Base-by-base conservation (phyloP, 805 yeast genomes). In the Wickerhamomyces subpelliculosus region DNA sequence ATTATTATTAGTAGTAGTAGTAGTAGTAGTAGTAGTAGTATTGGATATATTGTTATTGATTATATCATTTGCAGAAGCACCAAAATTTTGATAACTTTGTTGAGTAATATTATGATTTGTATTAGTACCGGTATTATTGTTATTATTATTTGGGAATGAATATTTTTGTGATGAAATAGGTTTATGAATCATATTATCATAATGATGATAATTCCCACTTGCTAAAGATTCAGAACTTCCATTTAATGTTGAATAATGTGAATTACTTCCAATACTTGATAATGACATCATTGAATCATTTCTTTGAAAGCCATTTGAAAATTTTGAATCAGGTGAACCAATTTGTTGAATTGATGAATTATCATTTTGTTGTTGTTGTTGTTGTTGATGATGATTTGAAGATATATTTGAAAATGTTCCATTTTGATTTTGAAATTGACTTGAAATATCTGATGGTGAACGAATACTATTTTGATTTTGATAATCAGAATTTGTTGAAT, bases 141-240 rank as follows among this genome's bases (percentile, higher is more conserved):
- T 27, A 27, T 36, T 35, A 38, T 30, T 35, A 31, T 34, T 35
- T 2, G 28, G 14, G 21, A 18, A 27, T 7, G 24, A 29, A 27
- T 14, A 25, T 22, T 11, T 21, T 32, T 22, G 30, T 12, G 14
- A 8, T 32, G 16, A 17, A 20, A 12, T 14, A 17, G 45, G 44
- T 19, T 38, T 40, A 26, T 47, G 44, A 12, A 49, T 28, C 52
- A 46, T 43, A 25, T 31, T 42, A 26, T 45, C 47, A 34, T 48
- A 48, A 26, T 43, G 50, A 36, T 43, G 51, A 30, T 35, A 33
- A 32, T 42, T 24, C 20, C 29, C 23, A 21, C 31, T 32, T 14
- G 23, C 22, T 23, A 38, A 34, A 5, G 45, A 42, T 20, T 42
- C 45, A 9, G 40, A 33, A 27, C 45, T 42, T 23, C 37, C 35